phyloP scores from a whole-genome alignment of 2,329 filamentous ascomycete genomes.

The Aureobasidium zeae region DNA sequence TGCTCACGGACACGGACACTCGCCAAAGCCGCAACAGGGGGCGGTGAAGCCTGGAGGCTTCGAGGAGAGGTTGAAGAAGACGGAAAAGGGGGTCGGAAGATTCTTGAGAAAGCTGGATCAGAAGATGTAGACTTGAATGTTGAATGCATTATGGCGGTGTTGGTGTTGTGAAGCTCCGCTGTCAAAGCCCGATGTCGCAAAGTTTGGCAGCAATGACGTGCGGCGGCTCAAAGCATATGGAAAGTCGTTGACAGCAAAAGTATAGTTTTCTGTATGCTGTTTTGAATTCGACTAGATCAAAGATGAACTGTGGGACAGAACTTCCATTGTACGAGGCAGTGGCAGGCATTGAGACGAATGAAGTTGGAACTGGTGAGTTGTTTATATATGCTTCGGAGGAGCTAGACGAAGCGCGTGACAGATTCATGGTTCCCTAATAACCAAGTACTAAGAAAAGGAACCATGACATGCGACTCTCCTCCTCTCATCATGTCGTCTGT shows the following conservation, averaged over 20 bases:
- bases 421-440: no score
- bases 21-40: slow-evolving; percentile 18
- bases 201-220: slow-evolving; percentile 7
- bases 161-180: neutral
- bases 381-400: no score
- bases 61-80: slow-evolving; percentile 54
- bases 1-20: slow-evolving; percentile 30
- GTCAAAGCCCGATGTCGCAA: slow-evolving; percentile 6
- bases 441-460: no score
- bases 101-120: slow-evolving; percentile 67
- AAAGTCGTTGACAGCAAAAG: neutral
- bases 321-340: neutral
- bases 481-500: neutral
- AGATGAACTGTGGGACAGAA: slow-evolving; percentile 11
- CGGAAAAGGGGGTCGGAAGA: slow-evolving; percentile 61
- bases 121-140: slow-evolving; percentile 3
- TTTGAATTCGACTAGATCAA: neutral
- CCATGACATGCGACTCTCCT: no score
- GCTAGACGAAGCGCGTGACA: no score
- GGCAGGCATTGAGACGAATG: neutral
- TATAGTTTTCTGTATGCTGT: neutral
- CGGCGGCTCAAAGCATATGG: neutral
- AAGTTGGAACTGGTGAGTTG: slow-evolving; percentile 10
- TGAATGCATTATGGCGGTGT: neutral
- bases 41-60: slow-evolving; percentile 33